These are phyloP conservation scores for Rhynchospora pubera DNA, from an alignment of 176 grass and related monocot genomes.

Conservation along the genomic window DNA sequence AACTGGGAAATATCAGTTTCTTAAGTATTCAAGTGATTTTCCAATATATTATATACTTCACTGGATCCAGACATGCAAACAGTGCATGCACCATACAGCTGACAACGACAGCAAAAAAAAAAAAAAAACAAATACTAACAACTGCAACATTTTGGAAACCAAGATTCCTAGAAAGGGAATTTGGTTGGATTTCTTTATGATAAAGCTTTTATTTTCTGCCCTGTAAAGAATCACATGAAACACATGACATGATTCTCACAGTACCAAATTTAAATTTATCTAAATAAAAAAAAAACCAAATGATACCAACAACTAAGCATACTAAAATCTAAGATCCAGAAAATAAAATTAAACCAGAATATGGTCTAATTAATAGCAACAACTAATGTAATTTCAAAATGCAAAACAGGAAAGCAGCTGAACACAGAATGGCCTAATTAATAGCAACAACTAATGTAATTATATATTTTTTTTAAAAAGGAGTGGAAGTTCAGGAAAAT, in stretches of 20 bases:
- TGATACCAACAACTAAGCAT: neutral
- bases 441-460: neutral
- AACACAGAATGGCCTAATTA: neutral
- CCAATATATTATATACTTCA: neutral
- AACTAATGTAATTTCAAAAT: neutral
- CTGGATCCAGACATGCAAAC: neutral
- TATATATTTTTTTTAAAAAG: neutral
- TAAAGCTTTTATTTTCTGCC: slow-evolving; percentile 13
- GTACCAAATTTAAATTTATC: neutral
- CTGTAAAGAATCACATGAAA: slow-evolving; percentile 14
- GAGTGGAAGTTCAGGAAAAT: neutral
- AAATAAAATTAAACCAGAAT: neutral
- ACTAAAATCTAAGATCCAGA: neutral
- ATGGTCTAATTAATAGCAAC: neutral
- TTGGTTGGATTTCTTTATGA: slow-evolving; percentile 19
- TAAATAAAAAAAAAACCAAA: neutral
- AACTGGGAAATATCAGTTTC: neutral
- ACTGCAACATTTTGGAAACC: neutral
- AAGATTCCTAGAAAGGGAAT: slow-evolving; percentile 23
- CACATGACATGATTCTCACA: slow-evolving; percentile 11
- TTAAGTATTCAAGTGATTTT: neutral
- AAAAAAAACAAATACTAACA: slow-evolving; percentile 14
- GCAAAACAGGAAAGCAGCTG: neutral
- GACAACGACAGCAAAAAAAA: neutral
- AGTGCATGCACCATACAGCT: neutral